Base-by-base conservation (phyloP, 106 monocot species). In the Gastrodia elata region DNA sequence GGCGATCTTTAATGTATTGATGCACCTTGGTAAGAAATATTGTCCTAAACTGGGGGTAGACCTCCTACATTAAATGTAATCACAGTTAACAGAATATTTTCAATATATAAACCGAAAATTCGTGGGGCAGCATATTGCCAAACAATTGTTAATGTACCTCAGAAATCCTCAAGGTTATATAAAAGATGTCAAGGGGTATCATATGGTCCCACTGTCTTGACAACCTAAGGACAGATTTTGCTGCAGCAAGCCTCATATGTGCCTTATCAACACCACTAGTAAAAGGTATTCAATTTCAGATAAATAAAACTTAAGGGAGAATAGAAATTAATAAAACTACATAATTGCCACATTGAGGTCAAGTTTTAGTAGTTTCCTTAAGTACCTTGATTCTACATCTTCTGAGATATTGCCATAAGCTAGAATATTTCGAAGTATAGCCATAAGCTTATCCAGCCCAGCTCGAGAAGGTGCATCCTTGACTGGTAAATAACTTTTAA, bases 181-280 rank as follows among this genome's bases (percentile, higher is more conserved):
- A 81, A 64, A 91, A 91, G 44, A 98, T 70, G 81, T 93, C 87
- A 77, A 77, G 49, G 48, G 98, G 88, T 80, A 98, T 89, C 79
- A 83, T 86, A 73, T 88, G 79, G 26, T 98, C 98, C 98, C 98
- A 98, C 25, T 83, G 91, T 76, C 80, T 93, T 36, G 93, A 98
- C 77, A 98, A 93, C n/a, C 91, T 86, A 67, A 98, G 82, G 78
- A 98, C 75, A 59, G 98, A 84, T 83, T 98, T 98, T 46, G 93
- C 93, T 68, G 93, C 71, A 75, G 93, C 88, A 74, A 98, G 87
- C 78, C 80, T 91, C 75, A 98, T 55, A 74, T 98, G 91, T 22
- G 86, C 88, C 82, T 85, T 98, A 82, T 98, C 93, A 20, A 84
- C 85, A 78, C 44, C 65, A 77, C 98, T 98, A 83, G 64, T 76